Base-by-base conservation (phyloP, 192 early-diverging fungal species). In the Haplosporangium gracile region DNA sequence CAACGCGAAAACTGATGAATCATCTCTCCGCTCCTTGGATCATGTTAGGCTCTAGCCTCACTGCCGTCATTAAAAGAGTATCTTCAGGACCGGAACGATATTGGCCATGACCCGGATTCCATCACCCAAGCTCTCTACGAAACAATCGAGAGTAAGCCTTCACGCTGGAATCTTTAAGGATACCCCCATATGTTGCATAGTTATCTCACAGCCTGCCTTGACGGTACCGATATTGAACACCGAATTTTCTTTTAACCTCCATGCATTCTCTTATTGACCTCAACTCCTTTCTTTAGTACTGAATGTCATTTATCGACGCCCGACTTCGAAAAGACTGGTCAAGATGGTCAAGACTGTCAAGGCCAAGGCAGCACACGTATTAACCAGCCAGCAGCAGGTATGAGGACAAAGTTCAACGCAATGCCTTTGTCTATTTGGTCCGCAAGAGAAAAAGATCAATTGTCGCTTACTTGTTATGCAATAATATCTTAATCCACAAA, bases 321-420 rank as follows among this genome's bases (percentile, higher is more conserved):
- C 88, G 26, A 72, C 87, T 2, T 83, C 91, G 32, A 85, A 83
- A 51, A 86, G 90, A 63, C 89, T 91, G 0, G 77, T 88, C 1
- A 78, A 69, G 22, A 82, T 93, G 70, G 76, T 93, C 24, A 87
- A 75, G 26, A 88, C 88, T 43, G 60, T 93, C 68, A 91, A 91
- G 71, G 77, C 88, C 32, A 88, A 90, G 53, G 91, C 91, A n/a
- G 81, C 82, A 29, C 92, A 92, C 84, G 84, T 93, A 42, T 65
- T 90, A 8, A 92, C 90, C 26, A 83, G 89, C 34, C 88, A 90
- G 74, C 90, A 93, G 72, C 93, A 93, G 82, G 81, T 88, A 77
- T 5, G 55, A 57, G 16, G 24, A n/a, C 24, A 57, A 57, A 1
- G 2, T 36, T 7, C 38, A 9, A 39, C 8, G 13, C 22, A 39